phyloP scores from a whole-genome alignment of 78 protist species.

The Planoprotostelium fungivorum region DNA sequence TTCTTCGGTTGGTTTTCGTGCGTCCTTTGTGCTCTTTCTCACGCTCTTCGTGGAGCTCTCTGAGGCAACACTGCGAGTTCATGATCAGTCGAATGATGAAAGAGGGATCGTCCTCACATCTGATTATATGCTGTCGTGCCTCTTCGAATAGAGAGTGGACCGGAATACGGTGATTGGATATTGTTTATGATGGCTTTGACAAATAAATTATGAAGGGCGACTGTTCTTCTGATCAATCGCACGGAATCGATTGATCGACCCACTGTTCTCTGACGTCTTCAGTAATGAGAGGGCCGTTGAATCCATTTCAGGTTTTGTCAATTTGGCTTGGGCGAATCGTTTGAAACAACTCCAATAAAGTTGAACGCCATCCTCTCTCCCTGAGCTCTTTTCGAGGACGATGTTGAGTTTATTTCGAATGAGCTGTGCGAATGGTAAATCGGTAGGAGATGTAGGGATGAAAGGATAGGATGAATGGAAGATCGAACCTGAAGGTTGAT shows the following conservation, averaged over 20 bases:
- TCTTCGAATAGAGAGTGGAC: not conserved
- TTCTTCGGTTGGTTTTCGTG: not conserved
- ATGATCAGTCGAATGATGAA: too few relatives aligned
- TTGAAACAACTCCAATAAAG: not conserved
- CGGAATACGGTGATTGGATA: not conserved
- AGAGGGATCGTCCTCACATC: not conserved
- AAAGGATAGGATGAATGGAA: too few relatives aligned
- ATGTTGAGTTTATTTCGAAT: not conserved
- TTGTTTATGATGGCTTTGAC: not conserved
- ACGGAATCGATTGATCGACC: not conserved
- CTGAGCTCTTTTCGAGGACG: not conserved
- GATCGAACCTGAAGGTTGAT: too few relatives aligned
- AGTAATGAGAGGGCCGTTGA: not conserved
- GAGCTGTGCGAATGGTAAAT: too few relatives aligned
- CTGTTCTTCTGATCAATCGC: not conserved
- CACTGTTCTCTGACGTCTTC: not conserved
- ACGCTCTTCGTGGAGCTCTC: not conserved
- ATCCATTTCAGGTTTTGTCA: not conserved
- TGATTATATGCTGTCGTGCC: not conserved
- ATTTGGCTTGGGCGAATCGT: not conserved
- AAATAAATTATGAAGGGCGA: not conserved
- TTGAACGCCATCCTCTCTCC: not conserved
- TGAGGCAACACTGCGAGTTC: not conserved
- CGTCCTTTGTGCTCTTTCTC: not conserved
- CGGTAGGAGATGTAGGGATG: too few relatives aligned